These are phyloP conservation scores for Apophysomyces variabilis DNA, from an alignment of 371 early-diverging fungal genomes.

Conservation along the genomic window DNA sequence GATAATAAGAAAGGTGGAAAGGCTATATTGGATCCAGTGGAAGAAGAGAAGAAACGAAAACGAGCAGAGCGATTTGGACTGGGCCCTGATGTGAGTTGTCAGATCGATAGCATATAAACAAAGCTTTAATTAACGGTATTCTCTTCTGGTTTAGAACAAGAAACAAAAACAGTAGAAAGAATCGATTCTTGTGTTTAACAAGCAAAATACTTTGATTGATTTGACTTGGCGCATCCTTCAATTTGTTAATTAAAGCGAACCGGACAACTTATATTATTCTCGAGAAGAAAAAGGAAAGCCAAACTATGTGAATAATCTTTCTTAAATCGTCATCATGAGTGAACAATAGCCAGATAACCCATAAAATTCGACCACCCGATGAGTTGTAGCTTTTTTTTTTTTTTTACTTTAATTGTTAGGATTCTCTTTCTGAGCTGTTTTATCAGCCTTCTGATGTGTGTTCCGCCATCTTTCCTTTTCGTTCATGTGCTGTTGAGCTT, in stretches of 20 bases:
- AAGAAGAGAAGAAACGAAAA: slow-evolving; percentile 73
- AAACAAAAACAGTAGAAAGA: neutral
- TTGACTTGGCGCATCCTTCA: too few relatives aligned
- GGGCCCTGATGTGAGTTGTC: slow-evolving; percentile 24
- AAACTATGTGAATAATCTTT: too few relatives aligned
- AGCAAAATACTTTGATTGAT: neutral
- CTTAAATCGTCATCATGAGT: neutral
- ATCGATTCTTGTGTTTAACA: neutral
- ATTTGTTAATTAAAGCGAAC: too few relatives aligned
- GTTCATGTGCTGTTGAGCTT: slow-evolving; percentile 10
- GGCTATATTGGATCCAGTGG: slow-evolving; percentile 45
- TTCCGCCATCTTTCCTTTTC: slow-evolving; percentile 14
- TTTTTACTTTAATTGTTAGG: neutral
- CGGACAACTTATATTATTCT: neutral
- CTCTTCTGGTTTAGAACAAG: neutral
- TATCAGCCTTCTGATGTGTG: slow-evolving; percentile 1
- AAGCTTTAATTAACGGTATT: neutral
- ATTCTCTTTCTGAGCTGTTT: neutral
- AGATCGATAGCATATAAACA: neutral
- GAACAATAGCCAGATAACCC: neutral
- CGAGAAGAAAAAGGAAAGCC: neutral
- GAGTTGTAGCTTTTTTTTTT: neutral
- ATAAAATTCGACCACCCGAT: too few relatives aligned
- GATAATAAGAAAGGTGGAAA: slow-evolving; percentile 19
- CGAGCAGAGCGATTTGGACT: slow-evolving; percentile 62